Percentiles rank a stretch among this genome's conserved stretches.
phyloP scores from a whole-genome alignment of 2,329 filamentous ascomycete genomes.

The Ceratocystis albifundus region DNA sequence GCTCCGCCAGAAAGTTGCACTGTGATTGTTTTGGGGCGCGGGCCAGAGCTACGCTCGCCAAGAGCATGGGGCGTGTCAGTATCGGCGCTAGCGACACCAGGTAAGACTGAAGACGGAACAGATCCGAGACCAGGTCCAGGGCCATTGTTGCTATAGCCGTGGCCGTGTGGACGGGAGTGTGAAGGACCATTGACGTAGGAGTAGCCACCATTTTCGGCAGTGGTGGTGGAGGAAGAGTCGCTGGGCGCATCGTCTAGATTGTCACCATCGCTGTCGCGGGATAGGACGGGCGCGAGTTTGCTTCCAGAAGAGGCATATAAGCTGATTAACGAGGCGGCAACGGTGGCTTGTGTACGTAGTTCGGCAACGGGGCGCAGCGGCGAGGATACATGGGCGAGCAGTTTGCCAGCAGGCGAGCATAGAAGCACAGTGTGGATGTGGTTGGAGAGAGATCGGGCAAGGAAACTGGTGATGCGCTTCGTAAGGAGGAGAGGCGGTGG shows the following conservation, averaged over 20 bases:
- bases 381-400: slow-evolving; percentile 50
- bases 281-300: slow-evolving; percentile 35
- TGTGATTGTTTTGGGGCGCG: slow-evolving; percentile 36
- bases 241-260: slow-evolving; percentile 24
- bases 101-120: too few relatives aligned
- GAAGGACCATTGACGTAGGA: neutral
- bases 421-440: slow-evolving; percentile 49
- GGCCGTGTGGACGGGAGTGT: neutral
- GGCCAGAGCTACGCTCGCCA: neutral
- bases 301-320: slow-evolving; percentile 41
- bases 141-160: neutral
- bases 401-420: slow-evolving; percentile 48
- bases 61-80: neutral
- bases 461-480: slow-evolving; percentile 52
- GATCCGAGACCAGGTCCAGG: neutral
- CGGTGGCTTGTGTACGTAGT: slow-evolving; percentile 52
- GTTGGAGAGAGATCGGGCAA: slow-evolving; percentile 46
- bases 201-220: slow-evolving; percentile 9
- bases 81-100: neutral
- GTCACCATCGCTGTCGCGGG: slow-evolving; percentile 27
- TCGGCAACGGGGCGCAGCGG: slow-evolving; percentile 42
- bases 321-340: slow-evolving; percentile 50
- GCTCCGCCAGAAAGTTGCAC: slow-evolving; percentile 49
- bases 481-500: slow-evolving; percentile 52
- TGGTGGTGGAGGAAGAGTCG: slow-evolving; percentile 20